These are phyloP conservation scores for Inosperma sp. DNA, from an alignment of 768 basidiomycete genomes.

Conservation along the genomic window DNA sequence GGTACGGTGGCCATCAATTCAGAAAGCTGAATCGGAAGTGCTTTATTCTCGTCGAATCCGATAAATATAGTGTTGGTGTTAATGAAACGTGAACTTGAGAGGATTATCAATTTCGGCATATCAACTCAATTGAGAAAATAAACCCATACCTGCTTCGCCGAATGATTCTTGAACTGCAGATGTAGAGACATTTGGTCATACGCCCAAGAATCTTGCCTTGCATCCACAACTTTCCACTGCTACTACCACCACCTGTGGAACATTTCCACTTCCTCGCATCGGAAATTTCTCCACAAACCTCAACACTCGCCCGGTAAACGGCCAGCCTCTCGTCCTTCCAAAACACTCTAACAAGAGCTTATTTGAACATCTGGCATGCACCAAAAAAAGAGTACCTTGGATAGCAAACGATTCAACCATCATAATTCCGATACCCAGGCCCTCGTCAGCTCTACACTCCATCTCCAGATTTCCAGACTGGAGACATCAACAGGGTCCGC, in stretches of 20 bases:
- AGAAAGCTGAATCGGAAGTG: constrained; percentile 45
- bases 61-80: constrained; percentile 55
- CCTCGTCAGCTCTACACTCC: constrained; percentile 65
- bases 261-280: constrained; percentile 32
- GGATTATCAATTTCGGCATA: constrained; percentile 1
- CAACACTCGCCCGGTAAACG: constrained; percentile 53
- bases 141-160: constrained; percentile 60
- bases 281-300: constrained; percentile 58
- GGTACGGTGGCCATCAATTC: constrained; percentile 66
- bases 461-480: constrained; percentile 78
- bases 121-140: constrained; percentile 13
- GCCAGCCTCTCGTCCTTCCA: constrained; percentile 79
- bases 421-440: constrained; percentile 68
- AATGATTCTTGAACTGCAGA: constrained; percentile 78
- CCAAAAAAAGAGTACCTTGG: constrained; percentile 49
- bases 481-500: constrained; percentile 60
- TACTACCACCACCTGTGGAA: constrained; percentile 57
- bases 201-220: constrained; percentile 63
- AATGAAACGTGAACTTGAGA: constrained; percentile 60
- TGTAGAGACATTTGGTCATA: constrained; percentile 62
- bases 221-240: constrained; percentile 75
- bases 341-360: constrained; percentile 50
- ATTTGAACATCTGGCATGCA: constrained; percentile 2
- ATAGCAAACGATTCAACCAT: constrained; percentile 74
- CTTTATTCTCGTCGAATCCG: constrained; percentile 27